Base-by-base conservation (phyloP, 2,329 filamentous ascomycete genomes). In the Monosporascus sp. region DNA sequence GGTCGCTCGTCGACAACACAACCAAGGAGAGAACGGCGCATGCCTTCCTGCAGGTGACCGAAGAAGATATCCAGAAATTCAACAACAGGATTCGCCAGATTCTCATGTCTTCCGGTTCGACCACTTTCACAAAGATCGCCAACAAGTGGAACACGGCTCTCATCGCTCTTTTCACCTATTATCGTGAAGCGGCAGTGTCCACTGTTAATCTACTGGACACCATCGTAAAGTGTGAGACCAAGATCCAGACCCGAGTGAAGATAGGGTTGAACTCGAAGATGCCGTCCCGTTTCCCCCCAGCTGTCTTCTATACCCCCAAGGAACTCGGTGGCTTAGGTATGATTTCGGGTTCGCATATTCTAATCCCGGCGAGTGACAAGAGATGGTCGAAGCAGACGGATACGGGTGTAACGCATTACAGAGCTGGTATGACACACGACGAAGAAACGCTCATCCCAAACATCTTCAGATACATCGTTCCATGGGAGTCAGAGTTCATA, bases 131-230 rank as follows among this genome's bases (percentile, higher is more conserved):
- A 46, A 99, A 99, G 81, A 99, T 99, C 66, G 94, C 95, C 47
- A 99, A 99, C 75, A 99, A 99, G 75, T 99, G 95, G 94, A 99
- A 99, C 72, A 99, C 94, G 0, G 94, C 90, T 1, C 73, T 99
- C 60, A 99, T 99, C 65, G 92, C 94, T 1, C 81, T 99, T 25
- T 99, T 99, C 74, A 97, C 94, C 0, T 99, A 99, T 72, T 99
- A 99, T 68, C 90, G 94, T 69, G 94, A 99, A 69, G 94, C 94
- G 47, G 94, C 94, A 17, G 93, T 97, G 1, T 96, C 93, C 1
- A 99, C 95, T 0, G 90, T 97, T 55, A 89, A 90, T 56, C 78
- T 99, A 5, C 81, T 99, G 3, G 94, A 99, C 68, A 97, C 93
- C 0, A 99, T 99, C 62, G 94, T 99, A 69, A 99, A 99, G 74